phyloP scores from a whole-genome alignment of 495 filamentous ascomycete genomes.

The Astrothelium macrocarpum region DNA sequence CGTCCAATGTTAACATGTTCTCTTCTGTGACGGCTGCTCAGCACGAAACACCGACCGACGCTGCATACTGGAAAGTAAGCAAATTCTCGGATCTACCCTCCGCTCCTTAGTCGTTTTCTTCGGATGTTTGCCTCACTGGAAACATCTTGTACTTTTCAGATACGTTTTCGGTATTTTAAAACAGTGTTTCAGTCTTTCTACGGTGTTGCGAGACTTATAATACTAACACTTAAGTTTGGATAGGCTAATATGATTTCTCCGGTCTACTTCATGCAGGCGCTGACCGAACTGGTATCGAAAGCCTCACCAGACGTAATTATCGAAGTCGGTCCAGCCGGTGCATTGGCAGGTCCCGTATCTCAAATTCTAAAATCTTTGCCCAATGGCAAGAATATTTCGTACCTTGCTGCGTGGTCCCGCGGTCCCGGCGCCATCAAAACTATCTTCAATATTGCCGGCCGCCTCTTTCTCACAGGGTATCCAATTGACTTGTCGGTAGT shows the following conservation, averaged over 20 bases:
- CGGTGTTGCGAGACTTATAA: no score
- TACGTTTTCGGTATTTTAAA: no score
- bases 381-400: not conserved
- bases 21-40: not conserved
- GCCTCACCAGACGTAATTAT: constrained; percentile 9
- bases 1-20: not conserved
- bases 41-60: not conserved
- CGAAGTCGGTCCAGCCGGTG: constrained; percentile 14
- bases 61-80: constrained; percentile 19
- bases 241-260: constrained; percentile 9
- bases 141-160: no score
- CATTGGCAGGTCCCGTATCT: constrained; percentile 8
- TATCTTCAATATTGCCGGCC: not conserved
- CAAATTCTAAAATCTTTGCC: not conserved
- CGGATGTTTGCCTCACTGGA: no score
- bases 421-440: not conserved
- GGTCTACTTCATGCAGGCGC: not conserved
- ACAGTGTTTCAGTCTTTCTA: no score
- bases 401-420: not conserved
- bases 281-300: not conserved
- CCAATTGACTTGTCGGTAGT: constrained; percentile 1
- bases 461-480: not conserved
- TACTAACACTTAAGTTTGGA: no score
- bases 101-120: no score
- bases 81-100: no score